These are phyloP conservation scores for Calonectria leucothoes DNA, from an alignment of 2,329 filamentous ascomycete species.

Conservation along the genomic window DNA sequence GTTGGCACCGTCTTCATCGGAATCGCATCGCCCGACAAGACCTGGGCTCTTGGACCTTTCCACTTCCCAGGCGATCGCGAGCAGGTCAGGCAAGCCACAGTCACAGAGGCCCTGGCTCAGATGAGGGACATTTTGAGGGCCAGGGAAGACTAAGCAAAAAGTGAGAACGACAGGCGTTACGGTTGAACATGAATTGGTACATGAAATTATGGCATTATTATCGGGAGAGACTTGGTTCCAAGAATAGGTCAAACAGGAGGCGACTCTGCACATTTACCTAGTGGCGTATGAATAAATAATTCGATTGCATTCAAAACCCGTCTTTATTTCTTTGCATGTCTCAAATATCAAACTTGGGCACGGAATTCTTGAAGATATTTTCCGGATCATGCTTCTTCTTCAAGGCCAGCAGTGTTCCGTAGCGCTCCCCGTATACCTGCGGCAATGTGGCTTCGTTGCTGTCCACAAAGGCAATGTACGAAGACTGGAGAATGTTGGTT, in stretches of 20 bases:
- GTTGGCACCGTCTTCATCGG: conserved; percentile 33
- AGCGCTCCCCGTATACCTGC: too few relatives aligned
- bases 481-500: too few relatives aligned
- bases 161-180: background rate
- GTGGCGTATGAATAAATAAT: background rate
- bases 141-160: background rate
- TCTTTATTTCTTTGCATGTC: background rate
- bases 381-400: background rate
- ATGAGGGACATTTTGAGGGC: conserved; percentile 18
- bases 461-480: too few relatives aligned
- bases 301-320: background rate
- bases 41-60: conserved; percentile 25
- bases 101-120: conserved; percentile 16
- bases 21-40: conserved; percentile 8
- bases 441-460: too few relatives aligned
- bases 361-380: background rate
- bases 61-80: conserved; percentile 25
- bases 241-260: background rate
- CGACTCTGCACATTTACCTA: background rate
- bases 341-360: background rate
- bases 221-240: background rate
- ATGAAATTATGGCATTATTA: background rate
- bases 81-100: conserved; percentile 14
- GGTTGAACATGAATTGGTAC: background rate
- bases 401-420: background rate